phyloP scores from a whole-genome alignment of 805 yeast genomes.

The Saturnispora besseyi region DNA sequence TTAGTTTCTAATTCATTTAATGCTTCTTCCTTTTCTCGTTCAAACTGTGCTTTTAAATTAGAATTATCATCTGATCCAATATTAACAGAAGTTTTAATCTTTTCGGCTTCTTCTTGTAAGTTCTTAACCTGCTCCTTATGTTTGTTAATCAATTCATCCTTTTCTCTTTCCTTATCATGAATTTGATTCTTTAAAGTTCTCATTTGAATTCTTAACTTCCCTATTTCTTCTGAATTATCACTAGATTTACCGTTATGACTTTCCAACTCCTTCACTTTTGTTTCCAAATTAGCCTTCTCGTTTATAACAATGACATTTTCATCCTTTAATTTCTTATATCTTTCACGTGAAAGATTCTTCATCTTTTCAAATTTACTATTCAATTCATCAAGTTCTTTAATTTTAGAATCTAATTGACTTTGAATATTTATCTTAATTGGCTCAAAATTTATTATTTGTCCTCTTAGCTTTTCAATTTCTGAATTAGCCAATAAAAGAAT shows the following conservation, averaged over 20 bases:
- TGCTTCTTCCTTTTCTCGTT: slow-evolving; percentile 16
- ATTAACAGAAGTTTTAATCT: not conserved
- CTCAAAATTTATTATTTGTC: slow-evolving; percentile 31
- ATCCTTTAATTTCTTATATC: slow-evolving; percentile 21
- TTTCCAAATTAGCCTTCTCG: slow-evolving; percentile 12
- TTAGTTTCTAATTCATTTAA: slow-evolving; percentile 16
- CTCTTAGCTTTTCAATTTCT: slow-evolving; percentile 54
- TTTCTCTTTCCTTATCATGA: slow-evolving; percentile 12
- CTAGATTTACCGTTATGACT: slow-evolving; percentile 9
- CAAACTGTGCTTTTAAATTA: slow-evolving; percentile 13
- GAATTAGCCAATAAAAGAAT: slow-evolving; percentile 38
- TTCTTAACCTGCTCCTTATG: slow-evolving; percentile 1
- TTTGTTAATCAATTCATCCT: not conserved
- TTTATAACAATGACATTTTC: slow-evolving; percentile 16
- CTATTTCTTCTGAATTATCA: slow-evolving; percentile 11
- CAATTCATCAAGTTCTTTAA: slow-evolving; percentile 13
- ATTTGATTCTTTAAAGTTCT: slow-evolving; percentile 11
- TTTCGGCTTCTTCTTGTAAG: slow-evolving; percentile 1
- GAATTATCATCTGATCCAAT: not conserved
- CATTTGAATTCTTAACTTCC: slow-evolving; percentile 16
- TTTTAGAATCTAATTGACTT: not conserved
- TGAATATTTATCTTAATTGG: slow-evolving; percentile 23
- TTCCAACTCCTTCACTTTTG: slow-evolving; percentile 16
- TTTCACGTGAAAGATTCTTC: slow-evolving; percentile 25
- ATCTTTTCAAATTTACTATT: slow-evolving; percentile 22